These are phyloP conservation scores for Lactuca sativa DNA, from an alignment of 129 eudicot genomes.

Conservation along the genomic window DNA sequence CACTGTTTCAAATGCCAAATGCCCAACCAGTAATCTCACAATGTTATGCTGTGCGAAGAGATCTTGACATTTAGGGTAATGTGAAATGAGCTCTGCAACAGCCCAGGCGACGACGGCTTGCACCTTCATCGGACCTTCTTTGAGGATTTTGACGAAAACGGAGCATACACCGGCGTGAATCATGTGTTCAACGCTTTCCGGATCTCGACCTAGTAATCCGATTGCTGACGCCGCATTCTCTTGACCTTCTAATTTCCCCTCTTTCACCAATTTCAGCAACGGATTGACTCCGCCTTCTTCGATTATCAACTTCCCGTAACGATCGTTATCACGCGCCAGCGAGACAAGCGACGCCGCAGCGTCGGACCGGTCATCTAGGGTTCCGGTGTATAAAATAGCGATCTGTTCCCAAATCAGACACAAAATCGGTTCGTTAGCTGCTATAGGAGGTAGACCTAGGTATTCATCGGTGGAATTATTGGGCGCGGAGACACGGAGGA, in stretches of 20 bases:
- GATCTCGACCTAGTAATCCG: conserved; percentile 44
- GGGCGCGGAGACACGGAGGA: conserved; percentile 45
- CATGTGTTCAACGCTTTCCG: conserved; percentile 48
- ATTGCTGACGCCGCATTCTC: conserved; percentile 45
- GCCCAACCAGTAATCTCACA: conserved; percentile 43
- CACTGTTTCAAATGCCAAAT: conserved; percentile 43
- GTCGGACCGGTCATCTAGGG: conserved; percentile 35
- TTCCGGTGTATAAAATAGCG: conserved; percentile 41
- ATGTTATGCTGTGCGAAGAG: conserved; percentile 44
- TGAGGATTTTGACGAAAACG: conserved; percentile 38
- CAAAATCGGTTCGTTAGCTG: conserved; percentile 46
- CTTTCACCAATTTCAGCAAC: conserved; percentile 41
- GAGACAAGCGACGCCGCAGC: conserved; percentile 49
- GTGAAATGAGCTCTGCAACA: conserved; percentile 40
- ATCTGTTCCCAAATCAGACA: conserved; percentile 49
- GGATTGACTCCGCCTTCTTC: conserved; percentile 55
- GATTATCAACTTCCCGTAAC: conserved; percentile 44
- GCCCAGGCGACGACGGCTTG: conserved; percentile 54
- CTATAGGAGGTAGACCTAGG: conserved; percentile 42
- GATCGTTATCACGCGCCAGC: conserved; percentile 42
- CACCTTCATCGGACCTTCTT: conserved; percentile 49
- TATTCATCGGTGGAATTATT: conserved; percentile 37
- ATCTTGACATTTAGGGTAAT: conserved; percentile 45
- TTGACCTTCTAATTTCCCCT: conserved; percentile 43
- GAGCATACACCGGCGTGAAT: conserved; percentile 44